These are phyloP conservation scores for Yarrowia hollandica DNA, from an alignment of 805 yeast genomes.

Conservation along the genomic window DNA sequence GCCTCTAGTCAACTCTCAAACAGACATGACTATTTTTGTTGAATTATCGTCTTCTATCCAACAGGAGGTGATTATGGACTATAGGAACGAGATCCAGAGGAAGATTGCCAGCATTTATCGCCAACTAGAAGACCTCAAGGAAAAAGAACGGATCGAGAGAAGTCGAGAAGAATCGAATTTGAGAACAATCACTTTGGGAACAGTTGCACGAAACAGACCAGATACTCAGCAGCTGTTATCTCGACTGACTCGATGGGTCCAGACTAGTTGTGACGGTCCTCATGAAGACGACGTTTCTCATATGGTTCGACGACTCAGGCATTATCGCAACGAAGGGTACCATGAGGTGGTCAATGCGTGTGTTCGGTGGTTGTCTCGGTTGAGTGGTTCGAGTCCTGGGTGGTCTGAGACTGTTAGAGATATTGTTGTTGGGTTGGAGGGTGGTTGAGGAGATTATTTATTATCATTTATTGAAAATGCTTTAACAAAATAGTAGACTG, in stretches of 20 bases:
- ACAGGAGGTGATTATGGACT: constrained; percentile 23
- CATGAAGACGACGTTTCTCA: constrained; percentile 5
- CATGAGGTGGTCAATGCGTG: constrained; percentile 10
- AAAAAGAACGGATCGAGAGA: constrained; percentile 11
- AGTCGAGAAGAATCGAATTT: not conserved
- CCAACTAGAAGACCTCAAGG: constrained; percentile 16
- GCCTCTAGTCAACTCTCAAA: constrained; percentile 36
- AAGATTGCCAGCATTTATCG: constrained; percentile 48
- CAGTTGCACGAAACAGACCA: not conserved
- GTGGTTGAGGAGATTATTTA: not conserved
- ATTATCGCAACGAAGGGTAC: not conserved
- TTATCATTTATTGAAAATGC: constrained; percentile 6
- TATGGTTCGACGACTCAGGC: not conserved
- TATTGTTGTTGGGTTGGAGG: not conserved
- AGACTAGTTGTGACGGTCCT: not conserved
- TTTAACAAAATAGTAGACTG: too few species aligned
- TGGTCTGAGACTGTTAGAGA: not conserved
- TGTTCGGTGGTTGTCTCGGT: constrained; percentile 1
- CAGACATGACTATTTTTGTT: constrained; percentile 65
- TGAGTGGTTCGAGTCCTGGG: constrained; percentile 3
- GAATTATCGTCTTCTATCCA: constrained; percentile 52
- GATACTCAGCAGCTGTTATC: not conserved
- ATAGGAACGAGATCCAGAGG: constrained; percentile 50
- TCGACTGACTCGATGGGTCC: not conserved
- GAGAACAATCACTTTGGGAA: not conserved